phyloP scores from a whole-genome alignment of 768 basidiomycete genomes.

The Leccinum longicurvipes region DNA sequence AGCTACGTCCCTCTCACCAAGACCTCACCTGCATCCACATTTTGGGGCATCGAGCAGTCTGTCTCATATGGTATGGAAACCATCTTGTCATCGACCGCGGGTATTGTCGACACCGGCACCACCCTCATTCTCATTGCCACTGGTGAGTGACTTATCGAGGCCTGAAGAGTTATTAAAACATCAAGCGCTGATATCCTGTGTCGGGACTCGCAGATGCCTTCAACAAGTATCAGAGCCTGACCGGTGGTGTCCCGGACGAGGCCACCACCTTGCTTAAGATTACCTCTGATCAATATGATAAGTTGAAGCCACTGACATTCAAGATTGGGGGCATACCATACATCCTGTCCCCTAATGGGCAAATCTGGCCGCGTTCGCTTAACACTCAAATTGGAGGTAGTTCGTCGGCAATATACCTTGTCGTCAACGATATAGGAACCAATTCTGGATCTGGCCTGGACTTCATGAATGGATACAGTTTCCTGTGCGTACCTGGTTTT shows the following conservation, averaged over 20 bases:
- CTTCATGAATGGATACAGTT: constrained; percentile 19
- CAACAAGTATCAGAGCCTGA: constrained; percentile 15
- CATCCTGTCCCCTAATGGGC: constrained; percentile 24
- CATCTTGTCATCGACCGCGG: constrained; percentile 8
- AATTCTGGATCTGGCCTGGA: constrained; percentile 12
- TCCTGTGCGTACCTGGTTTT: constrained; percentile 7
- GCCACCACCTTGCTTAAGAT: constrained; percentile 25
- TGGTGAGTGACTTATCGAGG: constrained; percentile 7
- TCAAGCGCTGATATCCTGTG: background rate
- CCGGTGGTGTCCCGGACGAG: constrained; percentile 25
- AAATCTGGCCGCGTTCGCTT: constrained; percentile 36
- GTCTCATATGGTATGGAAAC: background rate
- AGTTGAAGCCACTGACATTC: constrained; percentile 24
- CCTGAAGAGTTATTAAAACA: no score
- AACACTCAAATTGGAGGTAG: constrained; percentile 29
- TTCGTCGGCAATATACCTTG: constrained; percentile 24
- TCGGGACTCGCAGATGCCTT: constrained; percentile 18
- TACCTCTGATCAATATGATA: constrained; percentile 18
- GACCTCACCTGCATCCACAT: constrained; percentile 22
- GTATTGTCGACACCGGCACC: constrained; percentile 27
- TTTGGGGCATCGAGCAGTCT: constrained; percentile 19
- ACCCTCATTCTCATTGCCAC: constrained; percentile 27
- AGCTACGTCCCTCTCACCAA: constrained; percentile 23
- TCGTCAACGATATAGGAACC: constrained; percentile 21
- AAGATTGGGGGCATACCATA: constrained; percentile 13